Evolutionary conservation across 139 green algal species (phyloP), one percentile per base, ranked within the genome.

Genomic region (Tetradesmus obliquus): DNA sequence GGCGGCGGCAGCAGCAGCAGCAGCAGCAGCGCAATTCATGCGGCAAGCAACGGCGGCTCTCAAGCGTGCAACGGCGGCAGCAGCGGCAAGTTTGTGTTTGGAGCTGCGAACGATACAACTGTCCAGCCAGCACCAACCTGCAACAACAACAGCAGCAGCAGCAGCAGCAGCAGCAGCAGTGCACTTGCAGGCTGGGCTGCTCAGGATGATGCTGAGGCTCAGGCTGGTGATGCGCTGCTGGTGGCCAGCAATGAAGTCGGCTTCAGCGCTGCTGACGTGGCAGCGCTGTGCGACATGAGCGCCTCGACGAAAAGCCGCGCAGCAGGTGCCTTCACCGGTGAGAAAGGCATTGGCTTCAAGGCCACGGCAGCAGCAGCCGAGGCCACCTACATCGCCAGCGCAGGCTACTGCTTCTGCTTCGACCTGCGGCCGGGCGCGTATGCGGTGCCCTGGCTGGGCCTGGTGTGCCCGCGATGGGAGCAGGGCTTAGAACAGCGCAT

Each of bases 321-420:
- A 9, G 55, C 55, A 51, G 83, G 83, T 0, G 55, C 55, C 2
- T 88, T 88, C 55, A 88, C 83, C 0, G 83, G 83, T 0, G 83
- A 88, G 83, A 88, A 88, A 74, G 83, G 86, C 45, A 90, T 90
- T 53, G 86, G 86, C 20, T 90, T 90, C 66, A 90, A 90, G 69
- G 86, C 86, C 5, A 90, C 86, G 53, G 86, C 86, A 17, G 86
- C 84, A n/a, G 71, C 53, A 5, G 84, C 86, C 2, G 66, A 90
- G 69, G 71, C 19, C 13, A 90, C 66, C 17, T 82, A 90, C 66
- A 82, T 83, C 32, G n/a, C 19, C 24, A 82, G 86, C 86, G 69
- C 60, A 45, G 86, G 69, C 13, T 90, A 83, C 10, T 0, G 53
- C 20, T 90, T 90, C 69, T 84, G 69, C 69, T 90, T 90, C 51